Evolutionary conservation across 345 rosid genomes (phyloP).

Genomic region (Arabidopsis arenosa): DNA sequence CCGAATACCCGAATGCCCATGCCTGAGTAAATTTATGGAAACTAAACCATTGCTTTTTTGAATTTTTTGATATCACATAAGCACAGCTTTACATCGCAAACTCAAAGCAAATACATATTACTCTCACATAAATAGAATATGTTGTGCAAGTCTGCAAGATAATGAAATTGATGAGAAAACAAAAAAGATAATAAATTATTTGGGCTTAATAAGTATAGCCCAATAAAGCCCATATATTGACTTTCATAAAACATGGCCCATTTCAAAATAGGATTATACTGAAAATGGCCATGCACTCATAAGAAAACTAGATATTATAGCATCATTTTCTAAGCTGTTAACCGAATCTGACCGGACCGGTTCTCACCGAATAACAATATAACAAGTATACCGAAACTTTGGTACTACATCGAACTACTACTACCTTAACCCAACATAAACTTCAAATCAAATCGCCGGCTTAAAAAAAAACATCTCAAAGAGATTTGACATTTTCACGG

Average conservation of each 20-base stretch:
- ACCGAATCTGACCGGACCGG: slow-evolving; percentile 33
- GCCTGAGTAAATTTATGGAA: too few species aligned
- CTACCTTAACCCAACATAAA: slow-evolving; percentile 25
- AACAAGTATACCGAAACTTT: slow-evolving; percentile 39
- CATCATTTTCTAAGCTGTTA: slow-evolving; percentile 19
- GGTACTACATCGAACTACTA: slow-evolving; percentile 22
- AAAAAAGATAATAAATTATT: neutral
- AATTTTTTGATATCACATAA: too few species aligned
- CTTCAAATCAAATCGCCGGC: slow-evolving; percentile 22
- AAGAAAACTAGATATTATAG: neutral
- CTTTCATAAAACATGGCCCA: neutral
- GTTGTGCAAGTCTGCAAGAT: too few species aligned
- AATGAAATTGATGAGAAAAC: neutral
- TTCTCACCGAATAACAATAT: slow-evolving; percentile 27
- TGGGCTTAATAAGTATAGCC: neutral
- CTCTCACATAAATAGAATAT: too few species aligned
- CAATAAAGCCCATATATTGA: neutral
- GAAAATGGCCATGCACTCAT: neutral
- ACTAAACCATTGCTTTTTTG: too few species aligned
- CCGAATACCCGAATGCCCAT: too few species aligned
- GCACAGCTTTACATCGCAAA: too few species aligned
- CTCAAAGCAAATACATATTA: too few species aligned
- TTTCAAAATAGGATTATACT: neutral
- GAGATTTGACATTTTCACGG: slow-evolving; percentile 9
- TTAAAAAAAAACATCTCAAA: slow-evolving; percentile 23